Base-by-base conservation (phyloP, 2,329 filamentous ascomycete genomes). In the Fusarium avenaceum region DNA sequence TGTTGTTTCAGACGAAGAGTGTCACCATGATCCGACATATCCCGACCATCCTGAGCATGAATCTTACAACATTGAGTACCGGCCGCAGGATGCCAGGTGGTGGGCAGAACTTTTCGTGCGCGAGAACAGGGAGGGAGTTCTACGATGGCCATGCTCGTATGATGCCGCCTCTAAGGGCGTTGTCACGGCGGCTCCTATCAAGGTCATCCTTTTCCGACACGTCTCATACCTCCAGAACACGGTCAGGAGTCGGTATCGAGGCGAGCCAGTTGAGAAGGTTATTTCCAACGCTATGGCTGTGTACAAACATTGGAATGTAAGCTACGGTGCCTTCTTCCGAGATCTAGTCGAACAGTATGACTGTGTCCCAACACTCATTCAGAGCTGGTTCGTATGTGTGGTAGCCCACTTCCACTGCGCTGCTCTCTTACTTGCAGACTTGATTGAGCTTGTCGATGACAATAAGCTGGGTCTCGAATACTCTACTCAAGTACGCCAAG, bases 351-450 rank as follows among this genome's bases (percentile, higher is more conserved):
- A 79, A 4, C 76, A 85, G 60, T 86, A 87, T 60, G 79, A 84
- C 32, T 70, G 75, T 1, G 80, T 89, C 1, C 85, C 86, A 2
- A 71, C 82, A 13, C 84, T 84, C 15, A 81, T 89, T 6, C 86
- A 87, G 69, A 86, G 86, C 42, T 89, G 87, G 87, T 88, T 87
- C 62, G 81, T 87, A 15, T 84, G 86, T 52, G 80, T 89, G 24
- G 78, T 82, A 1, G 84, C 83, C 0, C 87, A 89, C 65, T 89
- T 86, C 83, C 84, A 88, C 65, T 81, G 88, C 4, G 87, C 82
- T 4, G 80, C 82, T 0, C 80, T 89, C 42, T 77, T 88, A 24
- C 76, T 89, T 6, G 84, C 85, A 33, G 86, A 89, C 57, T 73
- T 84, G 6, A 77, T 89, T 14, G 83, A 85, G 46, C 74, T 80